These are phyloP conservation scores for Rhynchospora breviuscula DNA, from an alignment of 176 grass and related monocot species.

Conservation along the genomic window DNA sequence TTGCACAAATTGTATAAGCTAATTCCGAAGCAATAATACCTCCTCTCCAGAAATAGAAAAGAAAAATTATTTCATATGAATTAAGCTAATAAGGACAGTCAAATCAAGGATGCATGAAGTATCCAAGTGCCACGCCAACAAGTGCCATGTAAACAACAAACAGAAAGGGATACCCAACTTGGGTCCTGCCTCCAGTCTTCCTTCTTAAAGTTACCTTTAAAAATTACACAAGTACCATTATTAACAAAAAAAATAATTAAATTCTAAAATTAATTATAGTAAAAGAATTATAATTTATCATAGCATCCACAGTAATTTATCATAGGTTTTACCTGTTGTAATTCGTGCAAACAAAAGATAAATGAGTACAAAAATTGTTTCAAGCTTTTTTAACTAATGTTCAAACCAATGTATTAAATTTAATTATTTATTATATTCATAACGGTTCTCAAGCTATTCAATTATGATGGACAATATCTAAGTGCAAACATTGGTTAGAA, in stretches of 20 bases:
- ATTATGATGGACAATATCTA: background rate
- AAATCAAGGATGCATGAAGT: conserved; percentile 58
- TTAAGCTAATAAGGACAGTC: conserved; percentile 10
- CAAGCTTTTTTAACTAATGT: background rate
- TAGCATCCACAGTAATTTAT: background rate
- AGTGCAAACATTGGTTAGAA: background rate
- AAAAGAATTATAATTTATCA: background rate
- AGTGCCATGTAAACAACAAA: conserved; percentile 88
- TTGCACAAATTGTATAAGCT: conserved; percentile 17
- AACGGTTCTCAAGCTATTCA: background rate
- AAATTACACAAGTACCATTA: background rate
- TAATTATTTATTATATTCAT: background rate
- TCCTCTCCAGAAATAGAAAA: background rate
- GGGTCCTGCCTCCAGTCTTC: conserved; percentile 41
- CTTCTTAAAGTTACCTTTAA: conserved; percentile 47
- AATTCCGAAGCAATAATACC: conserved; percentile 9
- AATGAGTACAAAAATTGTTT: background rate
- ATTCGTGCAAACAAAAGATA: background rate
- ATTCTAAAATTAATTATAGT: background rate
- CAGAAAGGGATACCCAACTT: conserved; percentile 65
- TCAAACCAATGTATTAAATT: background rate
- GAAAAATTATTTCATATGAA: conserved; percentile 19
- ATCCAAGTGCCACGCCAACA: conserved; percentile 55
- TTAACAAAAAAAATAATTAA: background rate
- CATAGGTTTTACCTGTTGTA: background rate